These are phyloP conservation scores for Tuber brumale DNA, from an alignment of 495 filamentous ascomycete species.

Conservation along the genomic window DNA sequence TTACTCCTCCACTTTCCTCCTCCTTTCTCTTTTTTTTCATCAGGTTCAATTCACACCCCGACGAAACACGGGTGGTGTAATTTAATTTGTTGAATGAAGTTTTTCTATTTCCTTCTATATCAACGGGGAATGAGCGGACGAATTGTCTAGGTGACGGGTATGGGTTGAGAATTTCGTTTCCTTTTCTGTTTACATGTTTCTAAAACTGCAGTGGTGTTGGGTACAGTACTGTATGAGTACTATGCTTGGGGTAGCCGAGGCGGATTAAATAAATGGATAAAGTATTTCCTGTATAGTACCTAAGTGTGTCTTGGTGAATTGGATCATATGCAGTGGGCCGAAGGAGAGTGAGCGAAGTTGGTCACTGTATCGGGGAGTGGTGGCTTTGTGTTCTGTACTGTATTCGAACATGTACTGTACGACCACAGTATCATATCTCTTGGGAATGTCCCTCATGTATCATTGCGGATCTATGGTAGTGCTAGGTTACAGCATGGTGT, in stretches of 20 bases:
- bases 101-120: background rate
- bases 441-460: background rate
- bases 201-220: background rate
- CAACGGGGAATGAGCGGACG: background rate
- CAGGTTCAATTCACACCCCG: background rate
- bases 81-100: background rate
- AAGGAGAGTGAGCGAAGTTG: background rate
- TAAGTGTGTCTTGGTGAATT: background rate
- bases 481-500: background rate
- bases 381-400: background rate
- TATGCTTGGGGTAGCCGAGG: background rate
- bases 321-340: background rate
- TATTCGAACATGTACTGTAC: background rate
- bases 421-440: background rate
- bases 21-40: background rate
- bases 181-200: constrained; percentile 4
- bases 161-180: constrained; percentile 19
- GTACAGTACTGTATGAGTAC: background rate
- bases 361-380: background rate
- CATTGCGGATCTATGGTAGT: background rate
- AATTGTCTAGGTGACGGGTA: background rate
- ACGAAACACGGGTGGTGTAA: background rate
- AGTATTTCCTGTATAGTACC: background rate
- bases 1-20: background rate
- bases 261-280: background rate